Conservation (phyloP, 179 eudicot genomes). For the Actinidia chinensis region DNA sequence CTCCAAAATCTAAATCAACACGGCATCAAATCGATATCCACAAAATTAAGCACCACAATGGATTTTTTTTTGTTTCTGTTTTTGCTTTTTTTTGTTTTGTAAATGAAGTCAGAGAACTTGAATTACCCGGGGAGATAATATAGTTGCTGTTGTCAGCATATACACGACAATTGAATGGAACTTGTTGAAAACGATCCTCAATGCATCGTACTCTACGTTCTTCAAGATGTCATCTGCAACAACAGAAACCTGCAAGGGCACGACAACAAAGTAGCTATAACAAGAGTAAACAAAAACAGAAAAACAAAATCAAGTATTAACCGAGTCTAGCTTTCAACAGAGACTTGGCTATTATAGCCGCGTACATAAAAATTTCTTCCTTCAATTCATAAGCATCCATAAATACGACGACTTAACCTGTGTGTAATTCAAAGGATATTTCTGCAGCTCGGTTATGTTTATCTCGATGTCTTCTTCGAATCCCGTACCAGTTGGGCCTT, state of each 20-base stretch:
- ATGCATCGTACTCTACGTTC: constrained; percentile 84
- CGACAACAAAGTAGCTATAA: not conserved
- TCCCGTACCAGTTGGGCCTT: constrained; percentile 87
- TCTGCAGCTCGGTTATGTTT: constrained; percentile 78
- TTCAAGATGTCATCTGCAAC: constrained; percentile 89
- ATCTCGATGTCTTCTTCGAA: constrained; percentile 76
- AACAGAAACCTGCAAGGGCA: constrained; percentile 68
- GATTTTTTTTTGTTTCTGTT: too few species aligned
- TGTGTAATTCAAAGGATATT: constrained; percentile 78
- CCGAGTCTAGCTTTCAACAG: not conserved
- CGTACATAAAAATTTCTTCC: not conserved
- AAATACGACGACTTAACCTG: constrained; percentile 52
- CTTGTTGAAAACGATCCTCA: constrained; percentile 83
- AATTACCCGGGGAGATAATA: constrained; percentile 85
- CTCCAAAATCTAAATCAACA: constrained; percentile 61
- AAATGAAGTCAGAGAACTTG: not conserved
- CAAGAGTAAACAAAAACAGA: not conserved
- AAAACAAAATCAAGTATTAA: not conserved
- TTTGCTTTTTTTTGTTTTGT: too few species aligned
- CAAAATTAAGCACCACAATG: not conserved
- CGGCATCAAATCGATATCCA: not conserved
- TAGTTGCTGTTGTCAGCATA: constrained; percentile 71
- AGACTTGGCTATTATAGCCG: not conserved
- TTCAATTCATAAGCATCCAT: not conserved
- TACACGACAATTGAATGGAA: constrained; percentile 80